phyloP scores from a whole-genome alignment of 129 eudicot species.

The Cynara cardunculus region DNA sequence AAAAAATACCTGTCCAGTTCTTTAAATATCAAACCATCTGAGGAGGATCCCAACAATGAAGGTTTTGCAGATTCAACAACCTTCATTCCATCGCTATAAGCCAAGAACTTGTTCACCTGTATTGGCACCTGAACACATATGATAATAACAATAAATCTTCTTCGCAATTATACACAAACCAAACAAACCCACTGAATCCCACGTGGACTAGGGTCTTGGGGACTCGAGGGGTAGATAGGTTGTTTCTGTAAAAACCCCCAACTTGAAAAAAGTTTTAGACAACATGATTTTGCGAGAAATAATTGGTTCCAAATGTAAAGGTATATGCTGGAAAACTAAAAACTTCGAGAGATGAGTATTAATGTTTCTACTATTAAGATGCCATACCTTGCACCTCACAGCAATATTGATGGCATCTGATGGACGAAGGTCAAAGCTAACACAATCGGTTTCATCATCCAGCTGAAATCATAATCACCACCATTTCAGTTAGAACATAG shows the following conservation, averaged over 20 bases:
- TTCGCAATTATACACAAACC: neutral
- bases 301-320: neutral
- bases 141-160: neutral
- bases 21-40: slow-evolving; percentile 51
- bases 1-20: slow-evolving; percentile 58
- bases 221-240: neutral
- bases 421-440: slow-evolving; percentile 80
- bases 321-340: neutral
- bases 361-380: neutral
- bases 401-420: slow-evolving; percentile 96
- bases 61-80: slow-evolving; percentile 64
- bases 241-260: neutral
- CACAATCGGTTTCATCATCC: slow-evolving; percentile 61
- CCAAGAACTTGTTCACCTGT: slow-evolving; percentile 81
- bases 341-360: neutral
- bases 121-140: slow-evolving; percentile 63
- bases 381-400: slow-evolving; percentile 81
- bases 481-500: neutral
- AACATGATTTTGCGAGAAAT: neutral
- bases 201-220: neutral
- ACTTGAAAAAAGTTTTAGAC: neutral
- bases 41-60: slow-evolving; percentile 23
- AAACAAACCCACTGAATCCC: neutral
- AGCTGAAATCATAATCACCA: slow-evolving; percentile 42
- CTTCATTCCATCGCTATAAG: slow-evolving; percentile 72